Conservation (phyloP, 768 basidiomycete genomes). For the Pholiota conissans region DNA sequence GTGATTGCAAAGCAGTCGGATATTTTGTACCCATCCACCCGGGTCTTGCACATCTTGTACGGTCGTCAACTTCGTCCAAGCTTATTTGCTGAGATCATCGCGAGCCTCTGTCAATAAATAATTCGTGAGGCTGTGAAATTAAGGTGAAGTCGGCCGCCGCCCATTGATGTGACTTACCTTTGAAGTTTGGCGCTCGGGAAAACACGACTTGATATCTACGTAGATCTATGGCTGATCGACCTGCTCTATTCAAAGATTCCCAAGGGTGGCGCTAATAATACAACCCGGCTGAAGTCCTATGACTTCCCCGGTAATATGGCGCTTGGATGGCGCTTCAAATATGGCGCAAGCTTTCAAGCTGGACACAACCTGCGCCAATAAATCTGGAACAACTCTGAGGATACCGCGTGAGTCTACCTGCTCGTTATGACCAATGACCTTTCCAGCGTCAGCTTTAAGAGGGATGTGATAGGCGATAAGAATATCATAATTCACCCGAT, state of each 20-base stretch:
- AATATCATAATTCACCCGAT: background rate
- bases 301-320: background rate
- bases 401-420: background rate
- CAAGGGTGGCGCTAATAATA: background rate
- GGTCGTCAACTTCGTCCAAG: too few species aligned
- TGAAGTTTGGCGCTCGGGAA: background rate
- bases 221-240: background rate
- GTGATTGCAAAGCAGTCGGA: too few species aligned
- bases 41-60: too few species aligned
- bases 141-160: too few species aligned
- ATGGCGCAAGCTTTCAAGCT: too few species aligned
- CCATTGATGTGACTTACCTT: too few species aligned
- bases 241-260: background rate
- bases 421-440: background rate
- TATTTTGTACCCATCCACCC: too few species aligned
- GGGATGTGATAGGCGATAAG: background rate
- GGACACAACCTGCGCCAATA: too few species aligned
- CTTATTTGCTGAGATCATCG: too few species aligned
- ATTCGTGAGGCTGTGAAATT: too few species aligned
- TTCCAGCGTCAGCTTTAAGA: background rate
- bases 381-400: too few species aligned
- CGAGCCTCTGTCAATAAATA: too few species aligned
- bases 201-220: background rate
- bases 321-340: background rate
- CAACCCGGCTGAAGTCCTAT: background rate